Conservation (phyloP, 176 grass and related monocot genomes). For the Urochloa ruziziensis region DNA sequence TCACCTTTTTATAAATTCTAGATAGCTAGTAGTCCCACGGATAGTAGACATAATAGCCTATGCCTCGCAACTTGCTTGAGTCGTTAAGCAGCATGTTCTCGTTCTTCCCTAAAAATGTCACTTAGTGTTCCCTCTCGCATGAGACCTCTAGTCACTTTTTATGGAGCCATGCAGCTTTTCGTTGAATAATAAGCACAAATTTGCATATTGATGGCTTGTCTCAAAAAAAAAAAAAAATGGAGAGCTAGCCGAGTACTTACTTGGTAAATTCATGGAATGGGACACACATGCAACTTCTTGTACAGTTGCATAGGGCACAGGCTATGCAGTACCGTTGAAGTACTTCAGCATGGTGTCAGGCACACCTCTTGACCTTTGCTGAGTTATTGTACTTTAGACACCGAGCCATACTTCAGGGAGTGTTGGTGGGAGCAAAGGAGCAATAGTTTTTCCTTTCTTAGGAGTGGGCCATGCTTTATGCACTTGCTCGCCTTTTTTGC, state of each 20-base stretch:
- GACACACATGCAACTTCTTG: not conserved
- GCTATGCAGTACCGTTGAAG: not conserved
- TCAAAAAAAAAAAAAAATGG: not conserved
- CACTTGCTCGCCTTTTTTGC: not conserved
- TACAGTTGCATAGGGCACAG: not conserved
- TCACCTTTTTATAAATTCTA: not conserved
- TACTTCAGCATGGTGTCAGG: not conserved
- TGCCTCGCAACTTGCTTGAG: not conserved
- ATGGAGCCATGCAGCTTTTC: not conserved
- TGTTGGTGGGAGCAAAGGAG: not conserved
- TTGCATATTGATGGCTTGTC: not conserved
- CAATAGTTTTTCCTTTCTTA: not conserved
- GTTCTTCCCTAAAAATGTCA: not conserved
- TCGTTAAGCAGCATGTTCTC: not conserved
- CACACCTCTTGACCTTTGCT: not conserved
- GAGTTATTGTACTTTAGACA: not conserved
- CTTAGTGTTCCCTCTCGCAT: not conserved
- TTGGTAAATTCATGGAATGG: not conserved
- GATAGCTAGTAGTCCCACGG: not conserved
- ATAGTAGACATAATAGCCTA: not conserved
- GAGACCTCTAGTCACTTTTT: not conserved
- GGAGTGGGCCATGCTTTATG: not conserved
- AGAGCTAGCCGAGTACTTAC: not conserved
- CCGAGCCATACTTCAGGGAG: not conserved
- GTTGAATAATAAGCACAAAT: not conserved